Percentiles rank a stretch among this genome's conserved stretches.
These are phyloP conservation scores for Podaxis carcinomalis DNA, from an alignment of 768 basidiomycete species.

Conservation along the genomic window DNA sequence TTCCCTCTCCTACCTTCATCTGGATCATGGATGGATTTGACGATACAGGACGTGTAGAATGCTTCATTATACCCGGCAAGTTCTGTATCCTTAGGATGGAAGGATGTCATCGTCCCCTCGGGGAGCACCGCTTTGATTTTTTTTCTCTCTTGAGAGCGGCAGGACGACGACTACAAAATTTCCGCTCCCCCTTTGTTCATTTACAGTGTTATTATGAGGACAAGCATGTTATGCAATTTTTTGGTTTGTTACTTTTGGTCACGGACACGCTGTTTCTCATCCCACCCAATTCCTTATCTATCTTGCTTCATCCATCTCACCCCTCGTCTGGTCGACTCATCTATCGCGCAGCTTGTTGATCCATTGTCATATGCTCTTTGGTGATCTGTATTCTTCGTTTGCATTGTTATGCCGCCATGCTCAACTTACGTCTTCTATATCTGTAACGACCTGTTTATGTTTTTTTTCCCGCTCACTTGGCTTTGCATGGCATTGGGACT, in stretches of 20 bases:
- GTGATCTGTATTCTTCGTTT: neutral
- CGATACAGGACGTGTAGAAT: neutral
- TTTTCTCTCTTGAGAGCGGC: neutral
- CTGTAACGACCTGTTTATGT: neutral
- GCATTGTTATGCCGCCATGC: neutral
- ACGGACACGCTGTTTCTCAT: neutral
- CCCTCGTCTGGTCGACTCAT: neutral
- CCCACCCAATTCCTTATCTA: neutral
- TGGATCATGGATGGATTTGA: neutral
- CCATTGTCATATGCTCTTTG: neutral
- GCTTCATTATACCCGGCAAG: neutral
- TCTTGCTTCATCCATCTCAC: neutral
- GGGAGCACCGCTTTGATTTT: neutral
- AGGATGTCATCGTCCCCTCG: constrained; percentile 6
- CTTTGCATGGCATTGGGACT: constrained; percentile 2
- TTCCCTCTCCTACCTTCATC: constrained; percentile 13
- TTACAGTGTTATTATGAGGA: neutral
- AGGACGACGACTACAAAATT: constrained; percentile 5
- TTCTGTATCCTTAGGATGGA: constrained; percentile 3
- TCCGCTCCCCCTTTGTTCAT: neutral
- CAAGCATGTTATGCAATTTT: neutral
- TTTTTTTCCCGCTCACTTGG: neutral
- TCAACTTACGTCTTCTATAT: neutral
- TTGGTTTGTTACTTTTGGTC: neutral
- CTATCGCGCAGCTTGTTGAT: neutral